Percentiles rank a stretch among this genome's conserved stretches.
Conservation (phyloP, 2,329 filamentous ascomycete species). For the Neofusicoccum umdonicola region DNA sequence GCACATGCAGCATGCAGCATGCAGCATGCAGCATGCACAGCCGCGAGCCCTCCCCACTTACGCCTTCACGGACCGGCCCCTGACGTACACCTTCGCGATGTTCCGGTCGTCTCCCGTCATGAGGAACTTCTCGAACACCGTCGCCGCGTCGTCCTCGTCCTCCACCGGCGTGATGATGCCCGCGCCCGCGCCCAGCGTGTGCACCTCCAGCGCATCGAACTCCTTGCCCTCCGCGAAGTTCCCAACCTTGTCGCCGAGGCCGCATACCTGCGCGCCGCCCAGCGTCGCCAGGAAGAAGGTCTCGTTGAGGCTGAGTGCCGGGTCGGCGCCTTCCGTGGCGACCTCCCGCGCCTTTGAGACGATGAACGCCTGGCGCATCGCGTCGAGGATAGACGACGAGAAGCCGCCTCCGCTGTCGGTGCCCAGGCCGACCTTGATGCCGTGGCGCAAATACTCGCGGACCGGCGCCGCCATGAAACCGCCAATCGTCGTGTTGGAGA, state of each 20-base stretch:
- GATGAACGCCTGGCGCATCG: conserved; percentile 59
- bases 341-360: conserved; percentile 39
- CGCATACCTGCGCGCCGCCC: conserved; percentile 60
- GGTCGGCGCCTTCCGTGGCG: conserved; percentile 37
- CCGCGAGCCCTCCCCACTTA: neutral
- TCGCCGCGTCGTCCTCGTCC: conserved; percentile 46
- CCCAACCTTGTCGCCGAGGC: conserved; percentile 54
- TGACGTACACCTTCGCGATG: conserved; percentile 50
- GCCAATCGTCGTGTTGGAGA: conserved; percentile 55
- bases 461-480: conserved; percentile 63
- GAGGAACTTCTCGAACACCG: conserved; percentile 61
- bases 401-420: conserved; percentile 65
- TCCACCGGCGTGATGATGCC: conserved; percentile 46
- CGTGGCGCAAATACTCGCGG: conserved; percentile 55
- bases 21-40: neutral
- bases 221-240: conserved; percentile 60
- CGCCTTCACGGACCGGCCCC: conserved; percentile 14
- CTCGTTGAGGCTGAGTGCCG: conserved; percentile 26
- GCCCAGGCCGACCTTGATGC: conserved; percentile 65
- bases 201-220: conserved; percentile 59
- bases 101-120: conserved; percentile 67
- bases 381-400: conserved; percentile 58
- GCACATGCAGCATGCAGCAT: neutral
- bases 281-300: conserved; percentile 59
- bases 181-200: conserved; percentile 41